Evolutionary conservation across 2,329 filamentous ascomycete species (phyloP), one percentile per base, ranked within the genome.

Genomic region (Epichloe brachyelytri): DNA sequence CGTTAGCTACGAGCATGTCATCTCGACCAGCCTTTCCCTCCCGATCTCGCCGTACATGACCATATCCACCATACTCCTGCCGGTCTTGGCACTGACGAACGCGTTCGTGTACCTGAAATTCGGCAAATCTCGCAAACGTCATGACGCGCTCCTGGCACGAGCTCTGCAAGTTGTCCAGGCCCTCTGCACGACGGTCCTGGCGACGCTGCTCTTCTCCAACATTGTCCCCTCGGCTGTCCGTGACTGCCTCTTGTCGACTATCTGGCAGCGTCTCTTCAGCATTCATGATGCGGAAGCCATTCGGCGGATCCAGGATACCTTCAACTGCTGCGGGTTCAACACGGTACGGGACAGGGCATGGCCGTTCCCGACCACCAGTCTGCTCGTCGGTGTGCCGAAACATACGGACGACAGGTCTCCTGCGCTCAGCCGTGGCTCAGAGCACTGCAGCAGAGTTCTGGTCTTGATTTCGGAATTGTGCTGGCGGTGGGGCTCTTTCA

Each of bases 271-370:
- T 1, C 51, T 59, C 3, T 60, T 57, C 40, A 54, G 54, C 36
- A 51, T 54, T 1, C 78, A 80, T 55, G 66, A 83, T 53, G 69
- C 53, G 1, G 58, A 55, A 2, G 63, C 70, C 2, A 73, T 86
- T 50, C 68, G 70, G 46, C 64, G 65, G 2, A 82, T 86, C 50
- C 82, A 86, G 56, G 78, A 85, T 59, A 62, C 71, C 0, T 72
- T 84, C 36, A 60, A 73, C 12, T 86, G 82, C 65, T 86, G 82
- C 57, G 83, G 83, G 1, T 71, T 83, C 44, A 70, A 69, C 48
- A 74, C 68, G 6, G 60, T 75, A 26, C 63, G 59, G 30, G 80
- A 86, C 58, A 77, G 75, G 60, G 72, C 75, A 0, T 84, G 73
- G 72, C 82, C 82, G 0, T 83, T 56, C 49, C 55, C 8, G 43